Evolutionary conservation across 257 asterid genomes (phyloP).

Genomic region (Scutellaria barbata): DNA sequence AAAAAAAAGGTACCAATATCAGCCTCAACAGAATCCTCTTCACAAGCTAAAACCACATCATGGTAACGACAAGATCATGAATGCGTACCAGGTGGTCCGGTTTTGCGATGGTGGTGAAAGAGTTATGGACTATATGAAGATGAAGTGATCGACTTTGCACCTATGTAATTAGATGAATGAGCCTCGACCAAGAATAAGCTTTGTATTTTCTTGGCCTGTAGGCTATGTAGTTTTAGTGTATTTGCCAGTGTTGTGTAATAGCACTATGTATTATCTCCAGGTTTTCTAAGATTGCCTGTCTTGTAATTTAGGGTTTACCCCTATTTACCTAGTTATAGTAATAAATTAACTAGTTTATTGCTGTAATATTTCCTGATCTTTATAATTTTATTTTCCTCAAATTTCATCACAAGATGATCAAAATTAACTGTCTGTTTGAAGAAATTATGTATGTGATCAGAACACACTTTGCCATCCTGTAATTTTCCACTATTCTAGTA

Average conservation of each 20-base stretch:
- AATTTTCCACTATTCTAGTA: no score
- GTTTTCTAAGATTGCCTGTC: background rate
- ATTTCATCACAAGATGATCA: background rate
- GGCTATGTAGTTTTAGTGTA: slow-evolving; percentile 2
- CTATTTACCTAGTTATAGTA: slow-evolving; percentile 19
- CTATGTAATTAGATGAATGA: slow-evolving; percentile 23
- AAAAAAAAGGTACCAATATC: slow-evolving; percentile 36
- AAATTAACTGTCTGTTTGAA: no score
- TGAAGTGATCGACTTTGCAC: slow-evolving; percentile 33
- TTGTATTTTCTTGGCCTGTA: slow-evolving; percentile 17
- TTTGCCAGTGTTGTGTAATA: background rate
- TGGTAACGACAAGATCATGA: slow-evolving; percentile 33
- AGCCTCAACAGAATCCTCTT: slow-evolving; percentile 35
- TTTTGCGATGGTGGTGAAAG: slow-evolving; percentile 30
- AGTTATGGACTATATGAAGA: slow-evolving; percentile 36
- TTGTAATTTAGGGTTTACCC: background rate
- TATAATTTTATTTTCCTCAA: background rate
- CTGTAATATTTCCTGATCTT: background rate
- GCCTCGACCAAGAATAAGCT: slow-evolving; percentile 27
- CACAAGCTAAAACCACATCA: slow-evolving; percentile 33
- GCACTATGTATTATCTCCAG: background rate
- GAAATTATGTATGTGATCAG: no score
- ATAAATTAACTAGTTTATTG: slow-evolving; percentile 30
- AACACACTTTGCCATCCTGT: no score
- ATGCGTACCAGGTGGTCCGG: slow-evolving; percentile 35